Base-by-base conservation (phyloP, 2,329 filamentous ascomycete species). In the Simplicillium aogashimaense region DNA sequence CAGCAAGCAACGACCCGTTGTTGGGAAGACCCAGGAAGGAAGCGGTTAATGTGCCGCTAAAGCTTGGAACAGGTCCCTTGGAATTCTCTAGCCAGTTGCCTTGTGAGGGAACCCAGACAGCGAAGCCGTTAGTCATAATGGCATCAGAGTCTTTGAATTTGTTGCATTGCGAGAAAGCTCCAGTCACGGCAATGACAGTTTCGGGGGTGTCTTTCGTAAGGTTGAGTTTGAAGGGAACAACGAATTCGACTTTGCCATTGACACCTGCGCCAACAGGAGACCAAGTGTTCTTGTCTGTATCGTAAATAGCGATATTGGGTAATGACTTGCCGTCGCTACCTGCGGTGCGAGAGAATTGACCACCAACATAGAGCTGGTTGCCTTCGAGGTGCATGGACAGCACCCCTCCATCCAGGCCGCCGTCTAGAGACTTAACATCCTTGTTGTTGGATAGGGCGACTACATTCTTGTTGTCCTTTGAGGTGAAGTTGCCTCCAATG, bases 51-150 rank as follows among this genome's bases (percentile, higher is more conserved):
- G 79, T 66, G 30, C 92, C 94, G 43, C 72, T 71, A 50, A 94
- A 74, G 7, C 75, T 69, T 40, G 85, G 78, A 28, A 79, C 71
- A 7, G 74, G 64, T 7, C 76, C 66, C 29, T 78, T 60, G 14
- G 95, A 64, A 49, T 94, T 92, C 54, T 87, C 78, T 13, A 98
- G 69, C 92, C 92, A 98, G 56, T 92, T 92, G 43, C 71, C 73
- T 45, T 74, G 70, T 3, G 88, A 94, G 3, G 86, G 86, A 7
- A 97, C 82, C 92, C 92, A 98, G 30, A 97, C 70, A 12, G 87
- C 90, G 53, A 98, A 87, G 2, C 89, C 88, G 38, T 77, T 62
- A 1, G 80, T 83, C 8, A 72, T 53, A 20, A 81, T 70, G 9
- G 78, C 73, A 7, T 70, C 59, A 48, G 81, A 81, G 47, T 69